Base-by-base conservation (phyloP, 495 filamentous ascomycete genomes). In the Extremus antarcticus region DNA sequence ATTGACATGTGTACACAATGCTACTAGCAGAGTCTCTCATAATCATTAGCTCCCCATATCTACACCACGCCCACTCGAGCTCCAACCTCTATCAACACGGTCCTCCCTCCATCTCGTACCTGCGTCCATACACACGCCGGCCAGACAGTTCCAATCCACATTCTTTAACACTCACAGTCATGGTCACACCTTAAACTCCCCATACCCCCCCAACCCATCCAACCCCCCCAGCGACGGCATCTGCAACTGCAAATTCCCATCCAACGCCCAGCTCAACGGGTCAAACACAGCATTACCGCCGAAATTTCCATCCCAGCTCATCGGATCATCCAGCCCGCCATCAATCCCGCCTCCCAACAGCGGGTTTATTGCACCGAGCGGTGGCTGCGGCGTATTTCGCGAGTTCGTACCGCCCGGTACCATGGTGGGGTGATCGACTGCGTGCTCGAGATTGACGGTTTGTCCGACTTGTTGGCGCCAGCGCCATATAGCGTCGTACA, bases 401-500 rank as follows among this genome's bases (percentile, higher is more conserved):
- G 58, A 25, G 11, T 57, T 59, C 19, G 50, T 24, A 13, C 48
- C 58, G 11, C 38, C 17, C 8, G 51, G 43, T 22, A 62, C 40
- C 8, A 35, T 17, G 9, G 59, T 62, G 24, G 59, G 59, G 40
- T 62, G 43, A 21, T 62, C 55, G 45, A 55, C 59, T 23, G 55
- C 59, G n/a, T 35, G 43, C 13, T 62, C 50, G 38, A 62, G 59
- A 41, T 21, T 29, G 29, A 55, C 59, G 22, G 52, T 54, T 39
- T 62, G 50, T 10, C 55, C 59, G 22, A 50, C 55, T 55, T 62
- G 59, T 22, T 62, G 55, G 1, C 90, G 77, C 90, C 90, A 96
- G 51, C 88, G 82, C 88, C 88, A 94, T 22, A 94, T 88, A 2
- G 85, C 88, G 70, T 96, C 90, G 66, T 85, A 95, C 1, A 96